These are phyloP conservation scores for Aspergillus heteromorphus DNA, from an alignment of 495 filamentous ascomycete species.

Conservation along the genomic window DNA sequence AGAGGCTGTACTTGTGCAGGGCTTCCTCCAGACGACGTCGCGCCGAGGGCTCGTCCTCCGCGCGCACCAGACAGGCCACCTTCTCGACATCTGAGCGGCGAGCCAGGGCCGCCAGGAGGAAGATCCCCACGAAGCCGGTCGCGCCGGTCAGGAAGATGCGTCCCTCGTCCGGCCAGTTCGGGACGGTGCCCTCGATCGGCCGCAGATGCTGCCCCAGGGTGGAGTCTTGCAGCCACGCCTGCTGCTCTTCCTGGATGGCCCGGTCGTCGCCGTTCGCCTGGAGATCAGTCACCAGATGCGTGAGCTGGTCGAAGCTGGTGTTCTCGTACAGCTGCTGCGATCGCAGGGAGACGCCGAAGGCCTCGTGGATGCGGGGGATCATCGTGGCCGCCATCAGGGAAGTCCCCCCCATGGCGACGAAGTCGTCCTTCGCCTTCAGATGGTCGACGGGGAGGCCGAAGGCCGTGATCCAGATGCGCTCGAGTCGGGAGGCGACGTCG, in stretches of 20 bases:
- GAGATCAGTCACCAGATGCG: not conserved
- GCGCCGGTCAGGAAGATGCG: constrained; percentile 12
- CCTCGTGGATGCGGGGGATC: not conserved
- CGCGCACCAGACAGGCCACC: constrained; percentile 9
- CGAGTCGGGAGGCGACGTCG: not conserved
- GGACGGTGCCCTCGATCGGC: not conserved
- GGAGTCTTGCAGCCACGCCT: not conserved
- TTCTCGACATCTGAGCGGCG: constrained; percentile 5
- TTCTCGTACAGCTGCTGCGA: not conserved
- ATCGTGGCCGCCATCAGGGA: not conserved
- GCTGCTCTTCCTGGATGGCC: not conserved
- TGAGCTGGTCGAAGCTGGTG: not conserved
- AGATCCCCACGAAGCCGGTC: constrained; percentile 10
- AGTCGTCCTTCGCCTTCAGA: not conserved
- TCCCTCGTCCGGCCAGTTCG: constrained; percentile 8
- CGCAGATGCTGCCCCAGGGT: not conserved
- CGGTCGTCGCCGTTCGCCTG: not conserved
- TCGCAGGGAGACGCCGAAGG: not conserved
- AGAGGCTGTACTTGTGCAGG: not conserved
- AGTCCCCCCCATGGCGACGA: not conserved
- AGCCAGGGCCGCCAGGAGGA: constrained; percentile 1
- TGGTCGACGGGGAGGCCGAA: not conserved
- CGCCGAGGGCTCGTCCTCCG: not conserved
- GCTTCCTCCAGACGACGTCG: not conserved
- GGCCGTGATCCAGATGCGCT: not conserved